These are phyloP conservation scores for Musa acuminata DNA, from an alignment of 176 grass and related monocot species.

Conservation along the genomic window DNA sequence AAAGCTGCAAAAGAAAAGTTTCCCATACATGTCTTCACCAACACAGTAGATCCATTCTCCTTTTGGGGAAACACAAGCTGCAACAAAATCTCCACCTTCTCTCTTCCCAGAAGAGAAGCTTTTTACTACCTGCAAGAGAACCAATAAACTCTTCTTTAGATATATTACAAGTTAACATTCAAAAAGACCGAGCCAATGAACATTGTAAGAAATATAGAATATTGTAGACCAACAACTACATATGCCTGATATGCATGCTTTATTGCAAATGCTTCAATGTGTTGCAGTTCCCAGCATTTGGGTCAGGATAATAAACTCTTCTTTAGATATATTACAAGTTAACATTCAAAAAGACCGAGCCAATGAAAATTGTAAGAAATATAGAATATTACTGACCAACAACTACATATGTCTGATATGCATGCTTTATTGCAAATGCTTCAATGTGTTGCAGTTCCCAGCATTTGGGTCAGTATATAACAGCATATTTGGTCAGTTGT, in stretches of 20 bases:
- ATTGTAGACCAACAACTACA: neutral
- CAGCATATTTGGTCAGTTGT: neutral
- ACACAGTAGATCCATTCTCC: conserved; percentile 98
- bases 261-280: too few relatives aligned
- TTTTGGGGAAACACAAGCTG: conserved; percentile 85
- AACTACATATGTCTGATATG: neutral
- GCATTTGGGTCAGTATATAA: neutral
- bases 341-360: neutral
- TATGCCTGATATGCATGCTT: neutral
- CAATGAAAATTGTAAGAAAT: neutral
- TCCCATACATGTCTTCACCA: conserved; percentile 92
- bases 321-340: neutral
- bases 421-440: too few relatives aligned
- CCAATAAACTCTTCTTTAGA: neutral
- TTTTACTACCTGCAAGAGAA: conserved; percentile 72
- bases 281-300: too few relatives aligned
- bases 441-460: neutral
- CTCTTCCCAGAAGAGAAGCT: conserved; percentile 92
- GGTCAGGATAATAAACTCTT: neutral
- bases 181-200: neutral
- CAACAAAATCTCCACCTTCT: conserved; percentile 95
- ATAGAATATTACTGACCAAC: neutral
- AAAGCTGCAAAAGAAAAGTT: conserved; percentile 3
- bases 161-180: neutral
- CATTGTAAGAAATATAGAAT: neutral